Evolutionary conservation across 768 basidiomycete genomes (phyloP).

Genomic region (Leccinum aurantiacum): DNA sequence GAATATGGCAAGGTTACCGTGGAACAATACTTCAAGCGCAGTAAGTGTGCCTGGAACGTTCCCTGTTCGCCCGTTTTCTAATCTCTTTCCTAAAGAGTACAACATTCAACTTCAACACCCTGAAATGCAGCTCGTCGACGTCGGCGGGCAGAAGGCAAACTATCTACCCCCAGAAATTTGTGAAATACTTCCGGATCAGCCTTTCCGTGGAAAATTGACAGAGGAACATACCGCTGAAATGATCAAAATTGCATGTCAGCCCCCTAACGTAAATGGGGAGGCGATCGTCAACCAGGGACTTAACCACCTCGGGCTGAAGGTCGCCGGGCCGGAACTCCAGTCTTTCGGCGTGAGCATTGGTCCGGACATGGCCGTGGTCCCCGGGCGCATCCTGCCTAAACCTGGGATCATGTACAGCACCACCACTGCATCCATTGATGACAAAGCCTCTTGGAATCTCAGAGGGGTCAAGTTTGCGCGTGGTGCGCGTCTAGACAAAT

Average conservation of each 20-base stretch:
- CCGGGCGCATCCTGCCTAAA: conserved; percentile 48
- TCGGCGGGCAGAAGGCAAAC: conserved; percentile 45
- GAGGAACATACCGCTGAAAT: conserved; percentile 53
- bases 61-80: neutral
- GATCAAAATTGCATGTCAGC: conserved; percentile 50
- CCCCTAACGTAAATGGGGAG: conserved; percentile 48
- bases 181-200: conserved; percentile 43
- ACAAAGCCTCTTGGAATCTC: conserved; percentile 54
- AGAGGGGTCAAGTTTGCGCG: conserved; percentile 57
- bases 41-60: conserved; percentile 31
- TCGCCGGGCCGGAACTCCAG: conserved; percentile 35
- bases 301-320: conserved; percentile 41
- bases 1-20: conserved; percentile 45
- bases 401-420: conserved; percentile 43
- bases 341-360: conserved; percentile 49
- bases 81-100: conserved; percentile 40
- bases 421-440: conserved; percentile 37
- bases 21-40: conserved; percentile 46
- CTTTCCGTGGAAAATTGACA: conserved; percentile 50
- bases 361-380: conserved; percentile 53
- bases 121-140: conserved; percentile 45
- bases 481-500: conserved; percentile 56
- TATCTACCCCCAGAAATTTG: conserved; percentile 50
- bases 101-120: conserved; percentile 39
- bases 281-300: conserved; percentile 46